Evolutionary conservation across 192 early-diverging fungal genomes (phyloP).

Genomic region (Haplosporangium gracile): DNA sequence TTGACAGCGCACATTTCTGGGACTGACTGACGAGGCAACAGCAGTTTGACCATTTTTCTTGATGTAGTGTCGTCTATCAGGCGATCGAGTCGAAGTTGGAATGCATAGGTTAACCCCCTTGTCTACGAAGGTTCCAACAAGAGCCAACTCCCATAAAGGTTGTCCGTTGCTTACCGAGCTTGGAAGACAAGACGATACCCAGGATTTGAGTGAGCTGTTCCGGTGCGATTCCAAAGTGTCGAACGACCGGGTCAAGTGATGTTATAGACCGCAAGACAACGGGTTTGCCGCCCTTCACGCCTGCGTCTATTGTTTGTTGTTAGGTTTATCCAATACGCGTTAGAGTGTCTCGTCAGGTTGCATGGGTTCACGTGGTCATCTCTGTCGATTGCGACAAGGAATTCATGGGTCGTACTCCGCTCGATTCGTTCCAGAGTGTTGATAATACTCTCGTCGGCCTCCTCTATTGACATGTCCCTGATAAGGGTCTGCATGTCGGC

Average conservation of each 20-base stretch:
- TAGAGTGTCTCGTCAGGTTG: background rate
- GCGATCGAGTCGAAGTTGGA: background rate
- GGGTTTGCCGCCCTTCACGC: slow-evolving; percentile 41
- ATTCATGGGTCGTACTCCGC: slow-evolving; percentile 15
- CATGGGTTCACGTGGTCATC: background rate
- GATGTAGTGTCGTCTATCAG: slow-evolving; percentile 45
- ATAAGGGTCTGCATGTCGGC: slow-evolving; percentile 6
- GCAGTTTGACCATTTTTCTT: slow-evolving; percentile 52
- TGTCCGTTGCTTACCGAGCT: slow-evolving; percentile 33
- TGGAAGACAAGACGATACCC: slow-evolving; percentile 46
- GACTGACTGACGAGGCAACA: slow-evolving; percentile 54
- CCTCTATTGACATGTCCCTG: slow-evolving; percentile 25
- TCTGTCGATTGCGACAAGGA: background rate
- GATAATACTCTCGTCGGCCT: slow-evolving; percentile 26
- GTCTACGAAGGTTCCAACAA: background rate
- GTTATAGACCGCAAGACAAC: slow-evolving; percentile 14
- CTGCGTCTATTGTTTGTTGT: slow-evolving; percentile 36
- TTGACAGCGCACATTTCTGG: slow-evolving; percentile 44
- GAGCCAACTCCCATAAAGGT: background rate
- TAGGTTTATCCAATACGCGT: background rate
- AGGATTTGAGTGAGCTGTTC: slow-evolving; percentile 36
- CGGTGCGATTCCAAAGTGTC: slow-evolving; percentile 46
- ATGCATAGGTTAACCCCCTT: background rate
- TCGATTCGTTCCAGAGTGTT: slow-evolving; percentile 38
- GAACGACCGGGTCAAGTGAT: slow-evolving; percentile 31